phyloP scores from a whole-genome alignment of 2,329 filamentous ascomycete species.

The Epicoccum nigrum region DNA sequence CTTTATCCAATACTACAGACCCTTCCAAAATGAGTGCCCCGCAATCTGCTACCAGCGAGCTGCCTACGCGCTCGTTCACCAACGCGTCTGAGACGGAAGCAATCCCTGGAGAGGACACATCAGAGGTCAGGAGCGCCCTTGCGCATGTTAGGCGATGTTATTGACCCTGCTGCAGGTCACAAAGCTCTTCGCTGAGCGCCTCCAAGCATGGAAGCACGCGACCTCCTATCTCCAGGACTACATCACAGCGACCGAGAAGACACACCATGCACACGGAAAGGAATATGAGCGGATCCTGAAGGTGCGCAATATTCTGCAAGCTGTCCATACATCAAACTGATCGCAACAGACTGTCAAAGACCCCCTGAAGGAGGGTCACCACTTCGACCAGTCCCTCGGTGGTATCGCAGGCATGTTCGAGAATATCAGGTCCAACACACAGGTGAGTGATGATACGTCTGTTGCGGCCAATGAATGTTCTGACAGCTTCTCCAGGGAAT shows the following conservation, averaged over 20 bases:
- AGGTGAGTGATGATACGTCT: slow-evolving; percentile 52
- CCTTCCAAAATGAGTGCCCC: slow-evolving; percentile 40
- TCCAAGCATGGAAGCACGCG: slow-evolving; percentile 96
- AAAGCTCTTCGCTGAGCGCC: slow-evolving; percentile 78
- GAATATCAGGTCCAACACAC: slow-evolving; percentile 90
- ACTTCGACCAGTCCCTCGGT: slow-evolving; percentile 89
- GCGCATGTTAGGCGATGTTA: too few species aligned
- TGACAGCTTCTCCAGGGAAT: slow-evolving; percentile 64
- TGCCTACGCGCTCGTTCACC: slow-evolving; percentile 41
- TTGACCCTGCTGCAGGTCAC: slow-evolving; percentile 39
- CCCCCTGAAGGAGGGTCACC: slow-evolving; percentile 85
- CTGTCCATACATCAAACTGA: slow-evolving; percentile 9
- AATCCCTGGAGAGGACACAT: slow-evolving; percentile 57
- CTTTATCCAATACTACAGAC: background rate
- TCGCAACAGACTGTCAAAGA: slow-evolving; percentile 76
- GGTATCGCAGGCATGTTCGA: slow-evolving; percentile 91
- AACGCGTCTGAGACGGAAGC: slow-evolving; percentile 52
- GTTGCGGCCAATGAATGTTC: background rate
- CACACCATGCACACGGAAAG: slow-evolving; percentile 83
- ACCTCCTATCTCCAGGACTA: slow-evolving; percentile 92
- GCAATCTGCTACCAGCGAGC: slow-evolving; percentile 38
- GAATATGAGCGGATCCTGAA: slow-evolving; percentile 96
- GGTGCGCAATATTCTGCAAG: slow-evolving; percentile 50
- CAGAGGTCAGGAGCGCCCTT: slow-evolving; percentile 39
- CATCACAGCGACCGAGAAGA: slow-evolving; percentile 81